Base-by-base conservation (phyloP, 768 basidiomycete genomes). In the Sporobolomyces roseus region DNA sequence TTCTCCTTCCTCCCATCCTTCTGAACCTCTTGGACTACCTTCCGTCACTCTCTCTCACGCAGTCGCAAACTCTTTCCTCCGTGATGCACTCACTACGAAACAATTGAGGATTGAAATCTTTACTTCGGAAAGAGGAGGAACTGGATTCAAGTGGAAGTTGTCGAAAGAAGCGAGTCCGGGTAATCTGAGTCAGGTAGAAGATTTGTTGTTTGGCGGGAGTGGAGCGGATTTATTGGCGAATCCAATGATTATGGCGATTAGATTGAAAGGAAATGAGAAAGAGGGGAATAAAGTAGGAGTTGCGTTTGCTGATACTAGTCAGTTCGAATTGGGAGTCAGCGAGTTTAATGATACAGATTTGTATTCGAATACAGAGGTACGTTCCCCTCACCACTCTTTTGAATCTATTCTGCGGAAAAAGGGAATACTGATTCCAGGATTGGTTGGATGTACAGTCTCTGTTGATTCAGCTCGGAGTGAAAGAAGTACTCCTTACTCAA, bases 341-440 rank as follows among this genome's bases (percentile, higher is more conserved):
- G 92, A 98, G 69, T 98, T 91, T 74, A 85, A 87, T 12, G 96
- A 99, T 79, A 94, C 93, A 74, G 96, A 98, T 68, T 81, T 92
- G 21, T 98, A 93, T 79, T 93, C 91, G 1, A 99, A 98, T 75
- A 87, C 88, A 4, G 94, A 99, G 83, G 94, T 91, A 66, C 33
- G 67, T 12, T 10, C 21, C 41, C 41, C 41, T 30, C 41, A 4
- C 5, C 19, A 30, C 29, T 7, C 17, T 30, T 38, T 8, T 35
- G 32, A 45, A 33, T 19, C 59, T 43, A 21, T 27, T 41, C 17
- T 41, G n/a, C n/a, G n/a, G n/a, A n/a, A 21, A 30, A 53, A 55
- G 29, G 21, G 14, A 35, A 51, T 32, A 35, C 53, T 5, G n/a
- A 30, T 30, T 16, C 38, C 1, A 10, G 10, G 27, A 21, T 64